Evolutionary conservation across 305 asterid genomes (phyloP), one percentile per base, ranked within the genome.

Genomic region (Ajuga reptans): DNA sequence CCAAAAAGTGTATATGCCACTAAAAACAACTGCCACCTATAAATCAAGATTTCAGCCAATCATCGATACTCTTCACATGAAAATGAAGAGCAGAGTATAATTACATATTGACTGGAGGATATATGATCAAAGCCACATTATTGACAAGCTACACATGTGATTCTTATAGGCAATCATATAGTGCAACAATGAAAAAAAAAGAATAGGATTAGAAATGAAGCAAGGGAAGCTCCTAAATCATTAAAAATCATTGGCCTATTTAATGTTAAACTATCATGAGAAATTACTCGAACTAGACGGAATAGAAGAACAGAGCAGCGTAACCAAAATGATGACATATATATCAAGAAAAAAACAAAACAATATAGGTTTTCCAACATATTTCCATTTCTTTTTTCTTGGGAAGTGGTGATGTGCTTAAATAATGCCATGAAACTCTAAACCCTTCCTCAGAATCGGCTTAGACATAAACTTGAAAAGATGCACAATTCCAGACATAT

Each of bases 131-230:
- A 58, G 14, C 56, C 69, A 39, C 56, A 21, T 17, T 27, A 65
- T 31, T 51, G 36, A 6, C 50, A 46, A 56, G 62, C 72, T 50
- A 69, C 56, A n/a, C 17, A 15, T 53, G 64, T 56, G 72, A 70
- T 57, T 59, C 71, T 45, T 47, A 53, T n/a, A 47, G 27, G 27
- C 43, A n/a, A n/a, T 10, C 16, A 21, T 18, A 12, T 16, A 21
- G 24, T 12, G 29, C 68, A 6, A 43, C 10, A 68, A 68, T 27
- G 11, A 55, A n/a, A 55, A 15, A n/a, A n/a, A 3, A 29, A 45
- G 57, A 42, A 53, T 50, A 46, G 15, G 71, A 34, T 18, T 11
- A 64, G 9, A 69, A 36, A n/a, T 17, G 59, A 70, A 34, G 57
- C 11, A 34, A 24, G 14, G 58, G 58, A 41, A 16, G 37, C 11